Conservation (phyloP, 1,139 yeast genomes). For the Blastobotrys ciferrii region DNA sequence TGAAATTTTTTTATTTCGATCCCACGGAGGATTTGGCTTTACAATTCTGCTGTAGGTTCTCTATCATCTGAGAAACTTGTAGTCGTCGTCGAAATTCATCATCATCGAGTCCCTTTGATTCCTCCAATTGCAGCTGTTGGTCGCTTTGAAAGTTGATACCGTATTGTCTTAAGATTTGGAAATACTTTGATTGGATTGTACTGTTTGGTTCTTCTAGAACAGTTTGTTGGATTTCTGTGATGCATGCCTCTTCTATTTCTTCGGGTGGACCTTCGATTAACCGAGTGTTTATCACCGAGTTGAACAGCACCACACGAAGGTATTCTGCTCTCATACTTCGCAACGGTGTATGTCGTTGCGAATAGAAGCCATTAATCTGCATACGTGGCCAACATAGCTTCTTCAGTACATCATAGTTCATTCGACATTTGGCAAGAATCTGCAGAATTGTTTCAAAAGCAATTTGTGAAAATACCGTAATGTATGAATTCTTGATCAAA, state of each 20-base stretch:
- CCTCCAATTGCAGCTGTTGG: background rate
- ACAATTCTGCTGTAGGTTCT: background rate
- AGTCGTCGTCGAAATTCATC: background rate
- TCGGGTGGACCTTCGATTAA: slow-evolving; percentile 1
- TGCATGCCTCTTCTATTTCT: slow-evolving; percentile 14
- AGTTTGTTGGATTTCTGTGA: slow-evolving; percentile 18
- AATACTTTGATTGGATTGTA: background rate
- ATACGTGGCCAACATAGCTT: slow-evolving; percentile 13
- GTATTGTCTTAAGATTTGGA: background rate
- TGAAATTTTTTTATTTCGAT: no score
- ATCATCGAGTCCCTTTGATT: background rate
- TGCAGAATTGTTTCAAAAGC: slow-evolving; percentile 21
- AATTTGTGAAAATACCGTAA: slow-evolving; percentile 18
- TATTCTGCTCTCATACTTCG: slow-evolving; percentile 23
- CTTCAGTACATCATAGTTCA: slow-evolving; percentile 8
- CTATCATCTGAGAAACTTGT: background rate
- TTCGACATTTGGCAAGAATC: slow-evolving; percentile 14
- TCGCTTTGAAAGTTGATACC: background rate
- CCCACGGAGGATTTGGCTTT: no score
- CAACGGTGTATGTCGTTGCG: slow-evolving; percentile 12
- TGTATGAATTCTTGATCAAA: slow-evolving; percentile 12
- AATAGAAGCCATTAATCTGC: slow-evolving; percentile 14
- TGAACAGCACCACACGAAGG: slow-evolving; percentile 17
- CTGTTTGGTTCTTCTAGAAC: slow-evolving; percentile 13
- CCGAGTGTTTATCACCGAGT: slow-evolving; percentile 8